These are phyloP conservation scores for Fusarium marasasianum DNA, from an alignment of 2,329 filamentous ascomycete genomes.

Conservation along the genomic window DNA sequence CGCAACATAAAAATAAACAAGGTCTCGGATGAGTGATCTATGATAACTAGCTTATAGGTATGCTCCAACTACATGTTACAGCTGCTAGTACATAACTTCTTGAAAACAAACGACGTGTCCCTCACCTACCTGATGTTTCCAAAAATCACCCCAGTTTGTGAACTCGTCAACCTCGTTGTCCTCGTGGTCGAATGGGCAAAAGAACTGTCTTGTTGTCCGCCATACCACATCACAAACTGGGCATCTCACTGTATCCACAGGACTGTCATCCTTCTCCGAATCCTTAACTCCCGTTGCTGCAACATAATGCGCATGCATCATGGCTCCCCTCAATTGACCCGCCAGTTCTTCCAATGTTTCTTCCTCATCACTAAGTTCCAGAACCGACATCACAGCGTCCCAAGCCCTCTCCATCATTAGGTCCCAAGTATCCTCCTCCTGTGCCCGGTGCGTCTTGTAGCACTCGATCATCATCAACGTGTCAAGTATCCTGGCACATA, in stretches of 20 bases:
- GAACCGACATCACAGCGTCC: neutral
- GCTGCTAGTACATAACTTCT: fast-evolving
- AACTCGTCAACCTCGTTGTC: fast-evolving
- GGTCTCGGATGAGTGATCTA: fast-evolving
- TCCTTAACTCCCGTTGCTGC: neutral
- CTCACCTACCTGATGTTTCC: fast-evolving
- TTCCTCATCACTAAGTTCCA: fast-evolving
- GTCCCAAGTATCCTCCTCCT: neutral
- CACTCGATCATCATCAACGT: neutral
- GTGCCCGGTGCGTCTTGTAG: neutral
- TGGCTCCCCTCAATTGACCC: fast-evolving
- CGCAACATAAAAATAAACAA: fast-evolving
- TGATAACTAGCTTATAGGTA: fast-evolving
- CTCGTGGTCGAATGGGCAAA: neutral
- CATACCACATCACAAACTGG: neutral
- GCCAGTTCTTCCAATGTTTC: fast-evolving
- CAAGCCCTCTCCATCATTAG: neutral
- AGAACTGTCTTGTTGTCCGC: fast-evolving
- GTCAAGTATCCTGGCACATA: fast-evolving
- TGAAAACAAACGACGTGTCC: fast-evolving
- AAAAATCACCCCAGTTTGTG: fast-evolving
- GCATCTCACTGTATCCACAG: fast-evolving
- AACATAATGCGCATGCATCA: neutral
- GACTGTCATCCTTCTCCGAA: fast-evolving
- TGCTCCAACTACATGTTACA: too few relatives aligned